Conservation (phyloP, 2,329 filamentous ascomycete species). For the Microdochium nivale region DNA sequence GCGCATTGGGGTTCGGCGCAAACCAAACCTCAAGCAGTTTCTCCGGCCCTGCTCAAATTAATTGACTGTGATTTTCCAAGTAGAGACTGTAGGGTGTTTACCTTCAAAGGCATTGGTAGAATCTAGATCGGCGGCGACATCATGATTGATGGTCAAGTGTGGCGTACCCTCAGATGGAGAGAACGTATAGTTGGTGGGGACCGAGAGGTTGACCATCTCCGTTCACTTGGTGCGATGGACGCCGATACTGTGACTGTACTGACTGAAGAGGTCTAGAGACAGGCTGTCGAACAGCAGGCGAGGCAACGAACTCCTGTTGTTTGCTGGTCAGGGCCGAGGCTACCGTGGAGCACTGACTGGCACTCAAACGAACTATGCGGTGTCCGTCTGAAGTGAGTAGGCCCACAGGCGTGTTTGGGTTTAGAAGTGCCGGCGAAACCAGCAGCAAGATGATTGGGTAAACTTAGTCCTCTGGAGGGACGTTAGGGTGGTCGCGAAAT, state of each 20-base stretch:
- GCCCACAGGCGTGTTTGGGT: slow-evolving; percentile 69
- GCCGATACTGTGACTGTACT: slow-evolving; percentile 1
- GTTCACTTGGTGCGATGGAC: slow-evolving; percentile 14
- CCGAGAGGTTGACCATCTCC: slow-evolving; percentile 80
- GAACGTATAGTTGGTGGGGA: slow-evolving; percentile 73
- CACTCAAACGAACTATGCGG: slow-evolving; percentile 93
- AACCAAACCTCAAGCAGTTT: slow-evolving; percentile 99
- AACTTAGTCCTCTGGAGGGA: slow-evolving; percentile 55
- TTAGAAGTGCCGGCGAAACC: slow-evolving; percentile 74
- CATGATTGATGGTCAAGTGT: slow-evolving; percentile 92
- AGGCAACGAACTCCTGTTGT: slow-evolving; percentile 9
- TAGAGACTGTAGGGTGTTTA: slow-evolving; percentile 22
- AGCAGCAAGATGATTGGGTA: slow-evolving; percentile 53
- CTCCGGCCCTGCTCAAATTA: slow-evolving; percentile 61
- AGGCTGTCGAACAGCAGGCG: slow-evolving; percentile 10
- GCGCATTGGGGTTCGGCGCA: slow-evolving; percentile 63
- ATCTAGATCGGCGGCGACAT: slow-evolving; percentile 86
- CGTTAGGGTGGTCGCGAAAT: slow-evolving; percentile 90
- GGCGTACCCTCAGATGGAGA: slow-evolving; percentile 78
- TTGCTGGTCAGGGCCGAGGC: slow-evolving; percentile 24
- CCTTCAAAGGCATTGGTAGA: slow-evolving; percentile 95
- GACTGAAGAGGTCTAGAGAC: slow-evolving; percentile 9
- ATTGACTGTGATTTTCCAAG: not conserved
- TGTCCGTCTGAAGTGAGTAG: slow-evolving; percentile 93
- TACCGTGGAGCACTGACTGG: slow-evolving; percentile 93